phyloP scores from a whole-genome alignment of 805 yeast species.

The Priceomyces castillae region DNA sequence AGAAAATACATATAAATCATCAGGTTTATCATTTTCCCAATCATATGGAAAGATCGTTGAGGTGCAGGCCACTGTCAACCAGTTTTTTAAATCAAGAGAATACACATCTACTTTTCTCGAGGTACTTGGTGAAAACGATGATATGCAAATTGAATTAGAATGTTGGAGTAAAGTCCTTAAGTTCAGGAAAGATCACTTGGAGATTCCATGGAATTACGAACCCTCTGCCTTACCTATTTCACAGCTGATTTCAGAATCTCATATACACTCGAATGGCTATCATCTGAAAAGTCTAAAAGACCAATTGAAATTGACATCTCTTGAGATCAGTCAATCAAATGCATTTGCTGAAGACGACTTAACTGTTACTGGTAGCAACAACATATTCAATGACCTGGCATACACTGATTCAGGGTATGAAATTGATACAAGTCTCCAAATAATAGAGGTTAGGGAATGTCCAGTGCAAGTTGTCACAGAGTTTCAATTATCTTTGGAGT shows the following conservation, averaged over 20 bases:
- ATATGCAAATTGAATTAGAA: slow-evolving; percentile 24
- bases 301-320: background rate
- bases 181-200: slow-evolving; percentile 15
- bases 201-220: slow-evolving; percentile 26
- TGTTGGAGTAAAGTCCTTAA: slow-evolving; percentile 28
- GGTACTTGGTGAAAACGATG: slow-evolving; percentile 14
- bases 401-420: slow-evolving; percentile 3
- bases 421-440: slow-evolving; percentile 8
- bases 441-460: slow-evolving; percentile 11
- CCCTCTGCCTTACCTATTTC: slow-evolving; percentile 4
- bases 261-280: background rate
- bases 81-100: slow-evolving; percentile 8
- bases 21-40: slow-evolving; percentile 14
- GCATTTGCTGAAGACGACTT: background rate
- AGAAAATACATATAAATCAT: slow-evolving; percentile 8
- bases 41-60: slow-evolving; percentile 27
- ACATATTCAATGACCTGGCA: background rate
- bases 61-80: slow-evolving; percentile 17
- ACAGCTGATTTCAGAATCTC: background rate
- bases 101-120: slow-evolving; percentile 10
- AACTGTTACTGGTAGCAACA: background rate
- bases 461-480: slow-evolving; percentile 20
- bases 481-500: slow-evolving; percentile 22
- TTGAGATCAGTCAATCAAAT: background rate
- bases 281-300: background rate